Evolutionary conservation across 2,329 filamentous ascomycete species (phyloP).

Genomic region (Epichloe elymi): DNA sequence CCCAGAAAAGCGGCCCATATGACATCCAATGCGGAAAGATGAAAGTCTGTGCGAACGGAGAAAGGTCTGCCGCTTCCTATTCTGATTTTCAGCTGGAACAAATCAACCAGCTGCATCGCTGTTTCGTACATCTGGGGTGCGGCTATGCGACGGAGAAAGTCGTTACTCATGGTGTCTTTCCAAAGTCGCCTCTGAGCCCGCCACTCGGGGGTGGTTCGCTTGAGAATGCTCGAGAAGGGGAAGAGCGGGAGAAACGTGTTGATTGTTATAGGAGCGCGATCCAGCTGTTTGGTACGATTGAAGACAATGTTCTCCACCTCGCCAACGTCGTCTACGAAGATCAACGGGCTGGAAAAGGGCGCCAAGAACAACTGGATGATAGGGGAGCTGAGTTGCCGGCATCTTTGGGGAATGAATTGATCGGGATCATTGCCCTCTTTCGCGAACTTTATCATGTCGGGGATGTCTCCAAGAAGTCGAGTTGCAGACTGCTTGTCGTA

Average conservation of each 20-base stretch:
- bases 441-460: slow-evolving; percentile 1
- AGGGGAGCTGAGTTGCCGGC: background rate
- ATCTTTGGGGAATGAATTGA: background rate
- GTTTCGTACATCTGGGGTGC: slow-evolving; percentile 21
- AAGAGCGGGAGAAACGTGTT: slow-evolving; percentile 19
- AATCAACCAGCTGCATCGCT: slow-evolving; percentile 16
- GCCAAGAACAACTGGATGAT: slow-evolving; percentile 21
- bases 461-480: slow-evolving; percentile 5
- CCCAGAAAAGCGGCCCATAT: slow-evolving; percentile 19
- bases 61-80: slow-evolving; percentile 14
- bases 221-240: slow-evolving; percentile 20
- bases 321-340: slow-evolving; percentile 25
- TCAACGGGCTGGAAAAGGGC: slow-evolving; percentile 26
- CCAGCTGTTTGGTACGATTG: slow-evolving; percentile 29
- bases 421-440: background rate
- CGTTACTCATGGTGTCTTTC: slow-evolving; percentile 24
- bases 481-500: slow-evolving; percentile 1
- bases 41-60: slow-evolving; percentile 16
- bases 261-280: slow-evolving; percentile 22
- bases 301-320: slow-evolving; percentile 31
- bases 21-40: slow-evolving; percentile 17
- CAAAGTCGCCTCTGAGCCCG: slow-evolving; percentile 21
- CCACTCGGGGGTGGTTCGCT: slow-evolving; percentile 19
- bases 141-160: slow-evolving; percentile 17
- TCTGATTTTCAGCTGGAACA: slow-evolving; percentile 21